Base-by-base conservation (phyloP, 2,329 filamentous ascomycete species). In the Pseudocercospora crystallina region DNA sequence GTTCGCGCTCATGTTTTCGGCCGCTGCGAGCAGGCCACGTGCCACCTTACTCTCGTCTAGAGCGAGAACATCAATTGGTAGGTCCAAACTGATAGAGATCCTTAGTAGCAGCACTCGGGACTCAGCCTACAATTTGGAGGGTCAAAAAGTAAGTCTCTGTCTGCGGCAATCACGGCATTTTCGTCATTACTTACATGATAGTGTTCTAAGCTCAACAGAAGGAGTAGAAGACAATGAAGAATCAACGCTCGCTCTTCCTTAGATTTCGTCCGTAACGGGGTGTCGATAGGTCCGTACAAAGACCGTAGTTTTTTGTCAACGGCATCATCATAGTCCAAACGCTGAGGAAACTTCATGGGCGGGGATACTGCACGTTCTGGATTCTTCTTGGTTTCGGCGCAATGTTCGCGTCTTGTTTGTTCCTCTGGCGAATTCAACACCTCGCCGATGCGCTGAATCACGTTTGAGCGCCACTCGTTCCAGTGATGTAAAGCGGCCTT, bases 1-100 rank as follows among this genome's bases (percentile, higher is more conserved):
- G 54, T 91, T 87, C 1, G 87, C 88, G 0, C 84, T 85, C 76
- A 95, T 85, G 15, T 84, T 80, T 57, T 86, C 80, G n/a, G 89
- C 87, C 32, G 87, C 84, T 60, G 86, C 81, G 0, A 94, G 80
- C 0, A 97, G 74, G 0, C 84, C 86, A 47, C 82, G 80, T 0
- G 89, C 88, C 11, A 96, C 79, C 51, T 88, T 84, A 37, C 81
- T 78, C 67, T 97, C 70, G 36, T 71, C 65, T 10, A 64, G 54
- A 2, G 64, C 63, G 5, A 71, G 59, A 29, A 69, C 54, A 13
- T 62, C 57, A 32, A 65, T 61, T 1, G 62, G 53, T 0, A 72
- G 60, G n/a, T 62, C 56, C 0, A 72, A 60, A 34, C 64, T 68
- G 12, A 60, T 69, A 1, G 65, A 65, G 7, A 72, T 43, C 32